phyloP scores from a whole-genome alignment of 108 stramenopile species.

The Thalassiosira profunda region DNA sequence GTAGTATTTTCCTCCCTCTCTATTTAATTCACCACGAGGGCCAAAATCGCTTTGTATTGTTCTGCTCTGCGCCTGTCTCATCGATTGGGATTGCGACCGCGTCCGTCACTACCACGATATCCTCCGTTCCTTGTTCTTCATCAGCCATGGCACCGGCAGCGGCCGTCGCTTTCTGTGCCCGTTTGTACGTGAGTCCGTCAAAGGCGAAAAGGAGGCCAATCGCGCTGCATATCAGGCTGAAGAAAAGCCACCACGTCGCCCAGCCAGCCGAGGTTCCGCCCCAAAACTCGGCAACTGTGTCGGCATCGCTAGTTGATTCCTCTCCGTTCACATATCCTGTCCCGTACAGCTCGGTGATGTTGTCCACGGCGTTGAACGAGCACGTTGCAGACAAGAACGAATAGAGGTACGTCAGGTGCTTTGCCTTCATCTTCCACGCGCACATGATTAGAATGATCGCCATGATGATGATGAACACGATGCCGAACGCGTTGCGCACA shows the following conservation, averaged over 20 bases:
- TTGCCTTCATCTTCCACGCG: conserved; percentile 41
- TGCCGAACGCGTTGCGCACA: conserved; percentile 59
- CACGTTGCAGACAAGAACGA: conserved; percentile 50
- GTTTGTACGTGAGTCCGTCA: conserved; percentile 14
- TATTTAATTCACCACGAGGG: no score
- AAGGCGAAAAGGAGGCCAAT: conserved; percentile 51
- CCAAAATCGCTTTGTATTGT: no score
- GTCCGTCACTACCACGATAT: no score
- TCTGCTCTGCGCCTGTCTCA: no score
- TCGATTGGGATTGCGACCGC: no score
- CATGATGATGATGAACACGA: conserved; percentile 35
- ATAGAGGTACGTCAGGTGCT: conserved; percentile 30
- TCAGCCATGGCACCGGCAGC: no score
- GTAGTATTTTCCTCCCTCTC: no score
- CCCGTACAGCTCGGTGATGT: conserved; percentile 48
- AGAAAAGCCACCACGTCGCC: conserved; percentile 50
- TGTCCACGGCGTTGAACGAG: conserved; percentile 49
- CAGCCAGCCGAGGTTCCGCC: conserved; percentile 40
- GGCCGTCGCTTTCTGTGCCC: no score
- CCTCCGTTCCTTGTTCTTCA: no score
- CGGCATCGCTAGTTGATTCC: conserved; percentile 30
- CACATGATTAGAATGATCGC: conserved; percentile 18
- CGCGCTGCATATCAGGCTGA: conserved; percentile 32
- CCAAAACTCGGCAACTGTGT: conserved; percentile 43
- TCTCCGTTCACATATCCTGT: conserved; percentile 31